Conservation (phyloP, 2,329 filamentous ascomycete species). For the Fusarium sp. region DNA sequence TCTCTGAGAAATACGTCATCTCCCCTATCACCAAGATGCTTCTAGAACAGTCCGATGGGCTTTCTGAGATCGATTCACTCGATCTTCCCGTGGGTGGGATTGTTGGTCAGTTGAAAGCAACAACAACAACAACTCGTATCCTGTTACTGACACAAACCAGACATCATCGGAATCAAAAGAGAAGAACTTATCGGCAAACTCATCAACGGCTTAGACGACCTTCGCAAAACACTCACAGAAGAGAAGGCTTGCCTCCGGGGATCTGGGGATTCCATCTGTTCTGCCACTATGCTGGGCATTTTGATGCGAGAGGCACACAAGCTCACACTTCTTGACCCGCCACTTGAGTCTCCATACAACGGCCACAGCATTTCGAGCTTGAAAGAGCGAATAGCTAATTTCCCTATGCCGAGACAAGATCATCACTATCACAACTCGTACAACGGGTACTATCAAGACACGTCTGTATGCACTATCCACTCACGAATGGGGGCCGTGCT, state of each 20-base stretch:
- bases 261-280: background rate
- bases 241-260: background rate
- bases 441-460: background rate
- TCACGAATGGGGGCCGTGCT: background rate
- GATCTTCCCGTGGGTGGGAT: background rate
- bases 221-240: fast-evolving
- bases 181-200: background rate
- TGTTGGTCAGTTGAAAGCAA: background rate
- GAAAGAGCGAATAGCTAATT: fast-evolving
- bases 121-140: too few species aligned
- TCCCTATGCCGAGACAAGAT: background rate
- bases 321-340: background rate
- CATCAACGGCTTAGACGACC: fast-evolving
- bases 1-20: fast-evolving
- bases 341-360: background rate
- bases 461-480: background rate
- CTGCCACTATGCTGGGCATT: background rate
- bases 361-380: background rate
- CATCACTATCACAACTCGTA: too few species aligned
- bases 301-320: background rate
- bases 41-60: fast-evolving
- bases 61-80: fast-evolving
- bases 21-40: fast-evolving
- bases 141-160: background rate
- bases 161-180: background rate